Base-by-base conservation (phyloP, 2,329 filamentous ascomycete genomes). In the Sporothrix pallida region DNA sequence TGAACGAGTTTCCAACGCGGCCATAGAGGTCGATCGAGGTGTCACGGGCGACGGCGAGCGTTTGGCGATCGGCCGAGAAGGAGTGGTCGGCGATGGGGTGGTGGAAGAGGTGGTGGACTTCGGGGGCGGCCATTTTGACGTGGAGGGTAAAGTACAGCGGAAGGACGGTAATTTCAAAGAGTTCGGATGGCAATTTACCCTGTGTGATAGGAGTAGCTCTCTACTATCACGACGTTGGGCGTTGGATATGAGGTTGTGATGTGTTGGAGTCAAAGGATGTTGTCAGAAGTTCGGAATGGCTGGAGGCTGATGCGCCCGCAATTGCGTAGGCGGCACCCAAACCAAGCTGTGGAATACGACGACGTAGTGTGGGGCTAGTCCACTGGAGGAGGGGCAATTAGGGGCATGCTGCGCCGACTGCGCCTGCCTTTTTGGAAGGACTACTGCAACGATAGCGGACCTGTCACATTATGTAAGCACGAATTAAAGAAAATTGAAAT, bases 61-160 rank as follows among this genome's bases (percentile, higher is more conserved):
- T 95, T 82, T 91, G 86, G 81, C 91, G 93, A 84, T 99, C 96
- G 76, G 94, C 91, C 77, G 95, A 97, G 89, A 99, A 99, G 74
- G 95, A 98, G 84, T 99, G 96, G 86, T 99, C 96, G 78, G 94
- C 93, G 81, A 99, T 98, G 75, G 95, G 94, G 78, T 92, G 90
- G 86, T 98, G 94, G 86, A 99, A 99, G 77, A 99, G 92, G 81
- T 98, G 95, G 84, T 98, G 94, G 74, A 97, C 93, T 87, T 98
- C 93, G 77, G 95, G 93, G 75, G 91, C 83, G 72, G 93, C 87
- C 95, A 98, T 98, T 75, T 71, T 87, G 82, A 76, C 72, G 71
- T 69, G 71, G 50, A 74, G 71, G 12, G 68, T 15, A 62, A 74
- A 70, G 23, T n/a, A 8, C 31, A 9, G 7, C 23, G 23, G n/a